Base-by-base conservation (phyloP, 257 asterid species). In the Verbena officinalis region DNA sequence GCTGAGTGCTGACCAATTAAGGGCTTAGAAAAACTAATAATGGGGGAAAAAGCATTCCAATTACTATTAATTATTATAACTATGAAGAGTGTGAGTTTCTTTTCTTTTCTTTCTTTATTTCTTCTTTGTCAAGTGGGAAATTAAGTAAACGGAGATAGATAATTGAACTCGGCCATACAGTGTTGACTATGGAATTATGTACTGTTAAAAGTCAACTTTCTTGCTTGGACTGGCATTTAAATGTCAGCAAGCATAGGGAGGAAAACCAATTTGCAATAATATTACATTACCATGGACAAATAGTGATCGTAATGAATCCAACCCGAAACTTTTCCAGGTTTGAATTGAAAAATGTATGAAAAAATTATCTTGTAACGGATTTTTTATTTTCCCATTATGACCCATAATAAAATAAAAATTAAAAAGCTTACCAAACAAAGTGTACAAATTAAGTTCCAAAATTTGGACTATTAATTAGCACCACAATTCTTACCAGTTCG, bases 401-500 rank as follows among this genome's bases (percentile, higher is more conserved):
- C 2, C 14, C 1, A 43, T 10, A 59, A 4, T 0, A 10, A 20
- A 17, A 57, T n/a, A 34, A 17, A 3, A 50, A 8, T 14, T 1
- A 38, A 21, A 30, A 45, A 30, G 34, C 59, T 53, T 53, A 53
- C 69, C 73, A 43, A 66, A 45, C 64, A 22, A 64, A 42, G 61
- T 42, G 72, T 49, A 54, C 66, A 56, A 60, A 15, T 65, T 27
- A 65, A 73, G 52, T 65, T 72, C 68, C 62, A 30, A 1, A 2
- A 50, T 65, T 73, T 71, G 83, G 76, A 68, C 60, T 50, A 61
- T 13, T 33, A 69, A 1, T 36, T 36, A 36, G 40, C 40, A 48
- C 54, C 16, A 15, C 70, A 48, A 10, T 34, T 55, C 73, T 71
- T 79, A 66, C 76, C 65, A 33, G 45, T 60, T 51, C 34, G 71